Percentiles rank a stretch among this genome's conserved stretches.
phyloP scores from a whole-genome alignment of 139 green algal genomes.

The Chlamydomonas sp. region DNA sequence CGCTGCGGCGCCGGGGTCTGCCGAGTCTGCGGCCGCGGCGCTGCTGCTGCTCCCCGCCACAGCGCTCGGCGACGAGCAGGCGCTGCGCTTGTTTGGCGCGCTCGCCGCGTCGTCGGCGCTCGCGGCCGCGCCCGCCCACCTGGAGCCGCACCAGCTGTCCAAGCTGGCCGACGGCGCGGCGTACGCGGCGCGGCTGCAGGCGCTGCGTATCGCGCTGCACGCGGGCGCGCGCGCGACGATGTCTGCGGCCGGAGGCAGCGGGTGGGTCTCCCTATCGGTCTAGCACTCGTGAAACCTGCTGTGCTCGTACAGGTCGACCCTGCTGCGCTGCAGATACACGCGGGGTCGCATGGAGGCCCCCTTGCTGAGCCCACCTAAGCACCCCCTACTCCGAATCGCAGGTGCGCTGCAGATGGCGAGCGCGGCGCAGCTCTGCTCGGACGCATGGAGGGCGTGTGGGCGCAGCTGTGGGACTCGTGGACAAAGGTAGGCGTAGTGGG shows the following conservation, averaged over 20 bases:
- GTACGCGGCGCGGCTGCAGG: slow-evolving; percentile 42
- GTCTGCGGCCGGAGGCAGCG: slow-evolving; percentile 14
- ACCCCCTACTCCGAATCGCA: too few species aligned
- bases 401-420: too few species aligned
- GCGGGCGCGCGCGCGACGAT: slow-evolving; percentile 28
- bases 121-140: slow-evolving; percentile 8
- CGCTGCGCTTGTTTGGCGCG: neutral
- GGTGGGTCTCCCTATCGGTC: too few species aligned
- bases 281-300: too few species aligned
- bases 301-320: too few species aligned
- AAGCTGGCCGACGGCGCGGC: slow-evolving; percentile 33
- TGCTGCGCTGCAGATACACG: too few species aligned
- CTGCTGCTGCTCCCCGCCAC: neutral
- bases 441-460: slow-evolving; percentile 18
- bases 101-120: neutral
- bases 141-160: neutral
- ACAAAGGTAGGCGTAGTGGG: too few species aligned
- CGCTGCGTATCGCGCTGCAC: slow-evolving; percentile 44
- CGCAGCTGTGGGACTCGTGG: slow-evolving; percentile 32
- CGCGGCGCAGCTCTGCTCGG: too few species aligned
- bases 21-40: neutral
- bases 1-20: neutral
- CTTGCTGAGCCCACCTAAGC: too few species aligned
- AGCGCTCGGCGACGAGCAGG: neutral
- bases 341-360: too few species aligned